Percentiles rank a stretch among this genome's conserved stretches.
phyloP scores from a whole-genome alignment of 805 yeast genomes.

The Yamadazyma tumulicola region DNA sequence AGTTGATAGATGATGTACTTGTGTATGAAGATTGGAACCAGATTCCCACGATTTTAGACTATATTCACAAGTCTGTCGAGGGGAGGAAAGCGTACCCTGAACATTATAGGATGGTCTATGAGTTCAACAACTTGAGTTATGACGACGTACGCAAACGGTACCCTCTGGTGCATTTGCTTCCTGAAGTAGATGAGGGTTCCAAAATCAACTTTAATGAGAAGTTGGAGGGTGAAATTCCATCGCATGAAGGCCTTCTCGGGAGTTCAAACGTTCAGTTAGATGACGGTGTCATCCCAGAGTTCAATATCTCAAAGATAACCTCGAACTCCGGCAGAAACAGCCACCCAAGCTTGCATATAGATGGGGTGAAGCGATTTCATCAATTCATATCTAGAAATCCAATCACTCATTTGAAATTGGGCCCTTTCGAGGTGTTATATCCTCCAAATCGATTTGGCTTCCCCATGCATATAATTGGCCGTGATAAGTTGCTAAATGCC shows the following conservation, averaged over 20 bases:
- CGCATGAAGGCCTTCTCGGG: neutral
- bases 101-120: slow-evolving; percentile 17
- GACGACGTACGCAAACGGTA: slow-evolving; percentile 21
- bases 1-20: slow-evolving; percentile 24
- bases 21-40: slow-evolving; percentile 23
- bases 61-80: slow-evolving; percentile 19
- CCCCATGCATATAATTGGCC: slow-evolving; percentile 25
- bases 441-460: slow-evolving; percentile 27
- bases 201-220: neutral
- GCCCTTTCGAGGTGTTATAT: slow-evolving; percentile 29
- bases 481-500: slow-evolving; percentile 23
- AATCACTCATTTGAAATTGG: slow-evolving; percentile 24
- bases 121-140: slow-evolving; percentile 19
- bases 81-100: slow-evolving; percentile 6
- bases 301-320: neutral
- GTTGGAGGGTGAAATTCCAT: neutral
- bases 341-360: too few species aligned
- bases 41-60: slow-evolving; percentile 25
- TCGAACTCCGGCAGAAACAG: neutral
- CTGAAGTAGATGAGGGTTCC: slow-evolving; percentile 11
- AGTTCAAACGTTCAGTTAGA: neutral
- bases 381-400: neutral
- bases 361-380: neutral
- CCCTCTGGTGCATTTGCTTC: slow-evolving; percentile 34
- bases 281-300: too few species aligned